Evolutionary conservation across 805 yeast species (phyloP), one percentile per base, ranked within the genome.

Genomic region (Saturnispora gosingensis): DNA sequence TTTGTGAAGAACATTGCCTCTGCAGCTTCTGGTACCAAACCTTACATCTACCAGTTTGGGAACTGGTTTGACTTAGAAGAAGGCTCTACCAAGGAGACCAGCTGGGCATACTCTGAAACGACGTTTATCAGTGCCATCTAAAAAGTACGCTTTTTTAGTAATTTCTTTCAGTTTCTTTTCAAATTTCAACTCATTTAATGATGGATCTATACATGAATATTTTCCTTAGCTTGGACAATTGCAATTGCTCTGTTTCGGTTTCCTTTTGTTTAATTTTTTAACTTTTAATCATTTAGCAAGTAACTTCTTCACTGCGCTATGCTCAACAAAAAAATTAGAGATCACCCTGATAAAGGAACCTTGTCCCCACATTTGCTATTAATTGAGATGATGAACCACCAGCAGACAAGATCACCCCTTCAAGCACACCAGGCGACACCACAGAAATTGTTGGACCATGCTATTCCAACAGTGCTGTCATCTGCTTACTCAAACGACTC

Each of bases 21-120:
- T 56, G 96, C 96, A 53, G 95, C 91, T 50, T 93, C 93, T 15
- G 99, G 98, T 48, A 83, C 98, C 27, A 87, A 85, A 66, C 99
- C 99, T n/a, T 91, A 80, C 72, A 91, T 93, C 62, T 93, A 90
- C 70, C 98, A 93, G 72, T 93, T 80, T 72, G 78, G 84, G 66
- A 83, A 87, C 65, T 76, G 77, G 50, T 71, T 86, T 54, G 53
- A 60, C 15, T 48, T 64, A 24, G 73, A 69, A 45, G 57, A 56
- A 32, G 70, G 66, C 15, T 67, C 68, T 34, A 78, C 68, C 50
- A 75, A 73, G 30, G 91, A 84, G 63, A 66, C 67, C 42, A 95
- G 95, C 45, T 64, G 77, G 53, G 86, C 81, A 28, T 88, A 81
- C 71, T 80, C 74, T 61, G 96, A 88, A 68, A 86, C 87, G 36